Evolutionary conservation across 2,329 filamentous ascomycete species (phyloP).

Genomic region (Aspergillus awamori): DNA sequence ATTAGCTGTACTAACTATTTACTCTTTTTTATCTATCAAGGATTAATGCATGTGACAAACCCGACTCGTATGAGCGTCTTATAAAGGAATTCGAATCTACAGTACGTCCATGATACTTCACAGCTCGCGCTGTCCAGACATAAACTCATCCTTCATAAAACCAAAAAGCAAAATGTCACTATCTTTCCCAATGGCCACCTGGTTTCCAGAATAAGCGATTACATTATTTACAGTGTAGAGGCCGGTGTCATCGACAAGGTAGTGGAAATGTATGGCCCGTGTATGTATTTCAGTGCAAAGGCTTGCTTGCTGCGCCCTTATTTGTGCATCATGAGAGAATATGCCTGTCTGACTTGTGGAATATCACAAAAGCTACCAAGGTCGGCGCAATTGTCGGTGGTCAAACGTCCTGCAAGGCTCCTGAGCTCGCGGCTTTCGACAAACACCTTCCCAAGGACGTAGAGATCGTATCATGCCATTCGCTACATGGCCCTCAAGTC

Average conservation of each 20-base stretch:
- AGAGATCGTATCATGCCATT: slow-evolving; percentile 94
- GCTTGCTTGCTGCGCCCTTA: slow-evolving; percentile 10
- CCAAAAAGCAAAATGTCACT: slow-evolving; percentile 74
- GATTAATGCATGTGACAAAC: slow-evolving; percentile 90
- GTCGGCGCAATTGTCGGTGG: slow-evolving; percentile 93
- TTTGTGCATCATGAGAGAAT: neutral
- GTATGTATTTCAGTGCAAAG: slow-evolving; percentile 59
- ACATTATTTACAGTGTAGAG: slow-evolving; percentile 98
- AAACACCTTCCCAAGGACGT: slow-evolving; percentile 83
- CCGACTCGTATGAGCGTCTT: slow-evolving; percentile 82
- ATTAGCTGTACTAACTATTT: slow-evolving; percentile 30
- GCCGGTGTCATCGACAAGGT: slow-evolving; percentile 86
- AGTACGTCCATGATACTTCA: slow-evolving; percentile 63
- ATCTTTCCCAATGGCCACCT: slow-evolving; percentile 93
- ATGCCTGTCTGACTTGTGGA: slow-evolving; percentile 30
- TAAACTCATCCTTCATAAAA: slow-evolving; percentile 38
- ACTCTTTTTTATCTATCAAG: slow-evolving; percentile 55
- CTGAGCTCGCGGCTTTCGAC: slow-evolving; percentile 92
- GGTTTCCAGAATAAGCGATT: slow-evolving; percentile 93
- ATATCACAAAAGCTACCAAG: slow-evolving; percentile 72
- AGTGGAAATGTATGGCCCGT: slow-evolving; percentile 86
- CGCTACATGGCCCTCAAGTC: slow-evolving; percentile 88
- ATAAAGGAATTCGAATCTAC: slow-evolving; percentile 79
- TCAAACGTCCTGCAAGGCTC: slow-evolving; percentile 97
- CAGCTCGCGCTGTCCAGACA: slow-evolving; percentile 35